Evolutionary conservation across 176 grass and related monocot species (phyloP).

Genomic region (Calamus simplicifolius): DNA sequence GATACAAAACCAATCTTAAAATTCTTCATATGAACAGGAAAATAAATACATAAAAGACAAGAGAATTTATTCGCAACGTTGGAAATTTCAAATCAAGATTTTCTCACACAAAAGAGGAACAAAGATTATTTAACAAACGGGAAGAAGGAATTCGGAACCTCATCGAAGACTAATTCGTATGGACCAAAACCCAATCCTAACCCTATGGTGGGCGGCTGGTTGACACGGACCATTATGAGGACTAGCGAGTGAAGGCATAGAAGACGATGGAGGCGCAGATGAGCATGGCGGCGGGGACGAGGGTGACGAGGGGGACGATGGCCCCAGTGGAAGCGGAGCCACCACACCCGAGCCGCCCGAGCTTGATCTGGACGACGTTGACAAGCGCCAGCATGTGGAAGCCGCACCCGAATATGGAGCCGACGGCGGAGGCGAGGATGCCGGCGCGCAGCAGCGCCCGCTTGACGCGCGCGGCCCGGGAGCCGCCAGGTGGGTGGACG

Average conservation of each 20-base stretch:
- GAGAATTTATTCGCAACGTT: too few relatives aligned
- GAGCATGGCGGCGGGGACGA: constrained; percentile 64
- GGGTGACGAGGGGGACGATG: constrained; percentile 56
- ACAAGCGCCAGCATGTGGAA: constrained; percentile 86
- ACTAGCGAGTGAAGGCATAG: constrained; percentile 55
- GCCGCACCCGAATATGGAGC: constrained; percentile 51
- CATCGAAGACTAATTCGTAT: too few relatives aligned
- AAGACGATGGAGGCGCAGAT: constrained; percentile 68
- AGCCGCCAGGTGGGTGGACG: constrained; percentile 5
- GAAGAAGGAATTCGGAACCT: too few relatives aligned
- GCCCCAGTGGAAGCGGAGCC: constrained; percentile 35
- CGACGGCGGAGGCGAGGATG: constrained; percentile 51
- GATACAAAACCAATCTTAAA: too few relatives aligned
- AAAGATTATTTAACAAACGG: too few relatives aligned
- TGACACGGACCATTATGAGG: too few relatives aligned
- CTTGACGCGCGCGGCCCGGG: constrained; percentile 45
- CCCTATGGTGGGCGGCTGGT: too few relatives aligned
- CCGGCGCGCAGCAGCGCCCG: constrained; percentile 49
- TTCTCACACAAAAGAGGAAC: too few relatives aligned
- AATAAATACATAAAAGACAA: too few relatives aligned
- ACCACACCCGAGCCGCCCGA: constrained; percentile 61
- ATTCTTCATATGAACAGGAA: too few relatives aligned
- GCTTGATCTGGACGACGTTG: constrained; percentile 83
- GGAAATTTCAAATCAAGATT: too few relatives aligned
- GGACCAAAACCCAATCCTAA: too few relatives aligned